Evolutionary conservation across 2,329 filamentous ascomycete genomes (phyloP).

Genomic region (Sarocladium strictum): DNA sequence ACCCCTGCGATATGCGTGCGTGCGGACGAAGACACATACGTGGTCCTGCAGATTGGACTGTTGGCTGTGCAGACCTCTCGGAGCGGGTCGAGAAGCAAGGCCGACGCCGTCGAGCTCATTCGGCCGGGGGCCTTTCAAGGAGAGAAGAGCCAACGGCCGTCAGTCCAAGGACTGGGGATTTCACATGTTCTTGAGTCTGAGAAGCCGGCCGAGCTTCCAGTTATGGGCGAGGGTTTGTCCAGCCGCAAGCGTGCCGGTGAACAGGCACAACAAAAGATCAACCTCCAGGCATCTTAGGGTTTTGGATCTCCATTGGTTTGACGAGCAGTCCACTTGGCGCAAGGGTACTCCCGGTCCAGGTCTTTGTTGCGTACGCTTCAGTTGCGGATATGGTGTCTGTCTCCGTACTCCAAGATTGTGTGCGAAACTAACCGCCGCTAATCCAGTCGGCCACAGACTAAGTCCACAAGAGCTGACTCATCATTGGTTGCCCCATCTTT

Average conservation of each 20-base stretch:
- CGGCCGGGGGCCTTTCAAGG: no score
- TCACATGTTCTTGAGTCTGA: no score
- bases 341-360: not conserved
- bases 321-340: not conserved
- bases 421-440: not conserved
- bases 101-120: no score
- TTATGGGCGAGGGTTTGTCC: no score
- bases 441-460: not conserved
- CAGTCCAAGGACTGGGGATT: no score
- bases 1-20: not conserved
- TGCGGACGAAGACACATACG: no score
- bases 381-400: not conserved
- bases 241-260: no score
- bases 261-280: no score
- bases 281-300: no score
- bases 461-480: not conserved
- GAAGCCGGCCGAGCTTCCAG: no score
- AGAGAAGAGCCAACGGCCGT: no score
- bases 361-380: not conserved
- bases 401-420: not conserved
- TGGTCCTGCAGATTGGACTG: not conserved
- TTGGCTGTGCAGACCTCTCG: not conserved
- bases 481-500: not conserved
- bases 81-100: not conserved
- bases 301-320: not conserved